Percentiles rank a stretch among this genome's conserved stretches.
Evolutionary conservation across 345 rosid species (phyloP).

Genomic region (Eucalyptus guilfoylei): DNA sequence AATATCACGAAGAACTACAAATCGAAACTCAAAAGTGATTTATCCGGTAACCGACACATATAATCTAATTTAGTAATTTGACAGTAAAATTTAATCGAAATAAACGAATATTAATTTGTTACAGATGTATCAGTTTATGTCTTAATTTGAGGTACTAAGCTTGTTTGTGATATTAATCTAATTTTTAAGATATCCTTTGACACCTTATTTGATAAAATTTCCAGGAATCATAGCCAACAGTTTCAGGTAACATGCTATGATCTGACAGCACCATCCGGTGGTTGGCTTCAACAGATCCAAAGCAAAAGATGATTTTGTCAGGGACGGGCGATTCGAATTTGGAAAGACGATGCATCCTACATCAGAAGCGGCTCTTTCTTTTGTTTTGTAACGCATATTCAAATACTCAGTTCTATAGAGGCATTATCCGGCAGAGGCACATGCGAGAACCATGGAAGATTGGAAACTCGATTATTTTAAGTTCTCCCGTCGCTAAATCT

Average conservation of each 20-base stretch:
- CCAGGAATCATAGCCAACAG: background rate
- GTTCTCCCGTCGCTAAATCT: background rate
- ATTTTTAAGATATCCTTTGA: background rate
- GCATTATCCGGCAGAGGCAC: background rate
- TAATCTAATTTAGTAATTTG: no score
- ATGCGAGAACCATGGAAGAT: background rate
- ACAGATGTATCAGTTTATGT: rapidly evolving
- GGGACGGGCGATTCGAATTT: background rate
- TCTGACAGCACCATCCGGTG: background rate
- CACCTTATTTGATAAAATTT: background rate
- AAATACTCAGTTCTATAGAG: background rate
- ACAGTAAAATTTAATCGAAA: rapidly evolving
- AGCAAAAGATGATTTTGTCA: background rate
- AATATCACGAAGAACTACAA: rapidly evolving
- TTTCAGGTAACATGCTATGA: background rate
- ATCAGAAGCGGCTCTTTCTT: background rate
- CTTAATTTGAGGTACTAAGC: no score
- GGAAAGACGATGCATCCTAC: background rate
- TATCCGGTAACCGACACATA: rapidly evolving
- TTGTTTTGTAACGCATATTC: background rate
- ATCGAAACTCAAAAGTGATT: no score
- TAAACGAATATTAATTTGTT: rapidly evolving
- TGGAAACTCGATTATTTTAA: background rate
- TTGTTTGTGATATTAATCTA: background rate
- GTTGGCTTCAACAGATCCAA: background rate